phyloP scores from a whole-genome alignment of 306 rosid genomes.

The Pyrus communis region DNA sequence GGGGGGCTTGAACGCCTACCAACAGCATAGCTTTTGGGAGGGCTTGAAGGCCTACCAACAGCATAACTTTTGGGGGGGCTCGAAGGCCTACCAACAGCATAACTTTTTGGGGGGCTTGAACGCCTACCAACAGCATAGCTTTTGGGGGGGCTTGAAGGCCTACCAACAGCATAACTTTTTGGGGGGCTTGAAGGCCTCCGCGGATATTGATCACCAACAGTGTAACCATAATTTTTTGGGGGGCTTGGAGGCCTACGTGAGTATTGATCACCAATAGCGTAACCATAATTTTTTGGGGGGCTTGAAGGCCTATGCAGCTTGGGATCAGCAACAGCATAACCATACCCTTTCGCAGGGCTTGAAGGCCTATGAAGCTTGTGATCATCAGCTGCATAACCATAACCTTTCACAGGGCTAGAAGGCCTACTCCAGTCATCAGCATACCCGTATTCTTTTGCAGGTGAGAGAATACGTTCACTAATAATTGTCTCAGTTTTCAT shows the following conservation, averaged over 20 bases:
- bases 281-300: conserved; percentile 11
- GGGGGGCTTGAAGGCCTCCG: background rate
- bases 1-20: background rate
- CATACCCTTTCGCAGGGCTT: conserved; percentile 12
- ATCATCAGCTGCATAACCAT: conserved; percentile 18
- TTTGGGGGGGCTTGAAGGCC: background rate
- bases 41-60: background rate
- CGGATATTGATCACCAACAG: background rate
- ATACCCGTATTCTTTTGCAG: conserved; percentile 7
- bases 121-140: background rate
- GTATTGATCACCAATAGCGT: conserved; percentile 5
- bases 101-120: background rate
- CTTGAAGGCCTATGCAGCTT: background rate
- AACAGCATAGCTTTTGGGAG: background rate
- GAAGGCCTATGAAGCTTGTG: background rate
- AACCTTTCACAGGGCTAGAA: conserved; percentile 16
- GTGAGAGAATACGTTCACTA: conserved; percentile 8
- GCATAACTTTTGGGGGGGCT: conserved; percentile 1
- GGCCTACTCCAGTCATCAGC: background rate
- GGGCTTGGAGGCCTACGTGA: conserved; percentile 6
- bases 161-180: background rate
- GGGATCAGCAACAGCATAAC: conserved; percentile 15
- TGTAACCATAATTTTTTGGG: conserved; percentile 6
- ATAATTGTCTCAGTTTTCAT: conserved; percentile 15
- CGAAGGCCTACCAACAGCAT: background rate